A percentile compares a stretch with the other conserved stretches of the same genome.
Evolutionary conservation across 2,329 filamentous ascomycete species (phyloP).

Genomic region (Colletotrichum coccodes): DNA sequence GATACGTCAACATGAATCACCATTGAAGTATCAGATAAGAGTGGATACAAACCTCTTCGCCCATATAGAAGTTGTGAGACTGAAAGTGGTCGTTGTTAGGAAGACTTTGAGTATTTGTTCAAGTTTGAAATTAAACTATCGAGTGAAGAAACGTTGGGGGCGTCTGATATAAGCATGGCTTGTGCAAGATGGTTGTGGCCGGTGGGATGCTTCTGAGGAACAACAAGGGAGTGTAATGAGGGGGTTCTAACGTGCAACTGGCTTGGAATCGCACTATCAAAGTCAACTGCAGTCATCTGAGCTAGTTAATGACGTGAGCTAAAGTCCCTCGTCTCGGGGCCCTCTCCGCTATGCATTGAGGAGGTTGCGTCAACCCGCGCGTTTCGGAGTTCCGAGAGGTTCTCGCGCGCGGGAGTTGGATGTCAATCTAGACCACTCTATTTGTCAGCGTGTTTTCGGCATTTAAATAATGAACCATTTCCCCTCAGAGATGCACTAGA

Average conservation of each 20-base stretch:
- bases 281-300: no score
- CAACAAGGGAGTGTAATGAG: no score
- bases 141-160: not conserved
- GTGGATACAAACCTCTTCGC: not conserved
- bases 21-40: no score
- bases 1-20: not conserved
- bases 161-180: no score
- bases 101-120: not conserved
- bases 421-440: not conserved
- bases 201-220: no score
- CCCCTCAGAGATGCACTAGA: no score
- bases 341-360: not conserved
- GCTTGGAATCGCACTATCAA: no score
- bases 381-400: slow-evolving; percentile 1
- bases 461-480: no score
- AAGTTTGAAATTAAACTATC: not conserved
- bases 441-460: not conserved
- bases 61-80: not conserved
- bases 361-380: slow-evolving; percentile 13
- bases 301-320: not conserved
- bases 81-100: no score
- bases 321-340: not conserved
- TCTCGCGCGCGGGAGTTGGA: not conserved
- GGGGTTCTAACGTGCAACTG: no score
- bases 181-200: no score